Evolutionary conservation across 805 yeast genomes (phyloP), one percentile per base, ranked within the genome.

Genomic region (Wickerhamomyces canadensis): DNA sequence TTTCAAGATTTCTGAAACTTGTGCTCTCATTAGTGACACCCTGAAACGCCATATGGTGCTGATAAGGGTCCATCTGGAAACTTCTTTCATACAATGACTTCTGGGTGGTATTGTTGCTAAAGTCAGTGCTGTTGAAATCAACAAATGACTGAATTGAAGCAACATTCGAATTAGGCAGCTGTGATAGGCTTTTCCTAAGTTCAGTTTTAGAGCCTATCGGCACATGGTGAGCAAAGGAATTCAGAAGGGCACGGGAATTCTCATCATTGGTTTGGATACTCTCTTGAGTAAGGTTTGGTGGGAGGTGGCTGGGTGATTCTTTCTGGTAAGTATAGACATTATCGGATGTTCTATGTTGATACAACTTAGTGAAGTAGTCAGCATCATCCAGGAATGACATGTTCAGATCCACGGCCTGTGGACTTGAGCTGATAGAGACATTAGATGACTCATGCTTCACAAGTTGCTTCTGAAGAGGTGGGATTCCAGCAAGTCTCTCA

Each of bases 401-500:
- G 10, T 21, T 21, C 7, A 21, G 10, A 21, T 21, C 23, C 7
- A 21, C 10, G 10, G 10, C 23, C 6, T 25, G 27, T 9, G 27
- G 27, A 11, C 24, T 22, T 9, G 24, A 22, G 11, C 24, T 11
- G 15, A 12, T 6, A 11, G 27, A 25, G 6, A 8, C 27, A 9
- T 6, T 13, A 12, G 27, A 9, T 25, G n/a, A 9, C 12, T 25
- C 27, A 6, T 13, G 6, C 12, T 25, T 8, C 7, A 9, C 9
- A 25, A 13, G n/a, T 13, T 16, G 31, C 13, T 28, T 28, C n/a
- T 17, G 16, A 5, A 17, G 10, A 5, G 31, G n/a, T 27, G 43
- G 38, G 32, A 41, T 31, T 28, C 54, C 41, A 21, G 38, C 42
- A 33, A 42, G 36, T 11, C 25, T 49, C 21, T 44, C 49, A 2